phyloP scores from a whole-genome alignment of 495 filamentous ascomycete genomes.

The Penicillium daleae region DNA sequence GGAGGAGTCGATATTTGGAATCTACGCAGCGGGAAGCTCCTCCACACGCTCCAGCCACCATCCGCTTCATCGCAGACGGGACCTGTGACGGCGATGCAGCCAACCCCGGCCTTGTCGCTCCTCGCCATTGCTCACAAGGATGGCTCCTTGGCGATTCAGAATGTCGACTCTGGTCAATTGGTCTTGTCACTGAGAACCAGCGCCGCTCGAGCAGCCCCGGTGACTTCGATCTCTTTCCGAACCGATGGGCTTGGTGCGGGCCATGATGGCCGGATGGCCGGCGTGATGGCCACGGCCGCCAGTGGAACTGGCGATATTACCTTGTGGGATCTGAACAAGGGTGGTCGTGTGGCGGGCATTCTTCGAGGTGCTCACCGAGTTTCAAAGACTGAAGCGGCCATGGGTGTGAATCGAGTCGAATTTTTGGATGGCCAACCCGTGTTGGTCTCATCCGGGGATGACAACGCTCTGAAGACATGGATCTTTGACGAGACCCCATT shows the following conservation, averaged over 20 bases:
- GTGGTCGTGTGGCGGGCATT: slow-evolving; percentile 78
- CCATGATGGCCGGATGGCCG: slow-evolving; percentile 75
- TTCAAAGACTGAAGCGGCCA: slow-evolving; percentile 55
- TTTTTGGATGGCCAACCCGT: slow-evolving; percentile 92
- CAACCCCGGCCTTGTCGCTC: slow-evolving; percentile 81
- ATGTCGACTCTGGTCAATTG: slow-evolving; percentile 74
- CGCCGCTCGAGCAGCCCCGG: slow-evolving; percentile 51
- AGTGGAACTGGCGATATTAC: slow-evolving; percentile 79
- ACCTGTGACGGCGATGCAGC: slow-evolving; percentile 78
- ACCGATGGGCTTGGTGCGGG: slow-evolving; percentile 90
- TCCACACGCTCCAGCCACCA: slow-evolving; percentile 81
- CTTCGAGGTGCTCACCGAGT: slow-evolving; percentile 85
- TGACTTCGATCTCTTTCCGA: slow-evolving; percentile 87
- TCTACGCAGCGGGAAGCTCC: slow-evolving; percentile 81
- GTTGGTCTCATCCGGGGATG: slow-evolving; percentile 83
- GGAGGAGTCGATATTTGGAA: slow-evolving; percentile 98
- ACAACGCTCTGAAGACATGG: slow-evolving; percentile 94
- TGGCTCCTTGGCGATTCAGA: slow-evolving; percentile 77
- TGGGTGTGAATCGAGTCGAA: slow-evolving; percentile 75
- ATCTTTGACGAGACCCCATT: slow-evolving; percentile 90
- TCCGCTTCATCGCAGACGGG: slow-evolving; percentile 57
- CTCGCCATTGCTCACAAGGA: slow-evolving; percentile 83
- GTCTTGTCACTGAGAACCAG: slow-evolving; percentile 67
- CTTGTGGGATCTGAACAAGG: slow-evolving; percentile 92
- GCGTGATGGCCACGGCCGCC: slow-evolving; percentile 84